Evolutionary conservation across 1,139 yeast genomes (phyloP).

Genomic region (Saccharomyces hybrid): DNA sequence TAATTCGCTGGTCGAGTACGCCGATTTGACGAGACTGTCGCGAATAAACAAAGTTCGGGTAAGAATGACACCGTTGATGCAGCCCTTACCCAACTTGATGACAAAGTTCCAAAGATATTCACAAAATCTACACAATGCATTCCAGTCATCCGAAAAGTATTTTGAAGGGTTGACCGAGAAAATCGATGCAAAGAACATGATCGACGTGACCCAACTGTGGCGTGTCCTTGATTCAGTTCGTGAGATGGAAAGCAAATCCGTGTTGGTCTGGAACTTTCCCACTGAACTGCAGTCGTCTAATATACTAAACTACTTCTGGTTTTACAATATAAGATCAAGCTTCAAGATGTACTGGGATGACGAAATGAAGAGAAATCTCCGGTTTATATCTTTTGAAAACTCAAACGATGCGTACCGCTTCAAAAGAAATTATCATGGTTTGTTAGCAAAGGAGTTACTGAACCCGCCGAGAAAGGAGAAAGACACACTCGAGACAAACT

Average conservation of each 20-base stretch:
- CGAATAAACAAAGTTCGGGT: conserved; percentile 18
- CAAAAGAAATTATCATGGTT: conserved; percentile 27
- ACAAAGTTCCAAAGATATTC: conserved; percentile 11
- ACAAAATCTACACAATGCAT: conserved; percentile 20
- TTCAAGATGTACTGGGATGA: conserved; percentile 22
- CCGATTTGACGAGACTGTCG: conserved; percentile 10
- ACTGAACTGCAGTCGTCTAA: conserved; percentile 11
- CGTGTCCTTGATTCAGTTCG: conserved; percentile 7
- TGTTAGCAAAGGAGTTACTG: conserved; percentile 14
- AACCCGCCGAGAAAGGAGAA: background rate
- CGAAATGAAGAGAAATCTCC: conserved; percentile 15
- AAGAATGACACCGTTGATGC: conserved; percentile 10
- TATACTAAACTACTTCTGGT: conserved; percentile 23
- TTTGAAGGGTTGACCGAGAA: conserved; percentile 7
- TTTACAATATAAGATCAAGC: conserved; percentile 26
- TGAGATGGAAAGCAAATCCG: conserved; percentile 20
- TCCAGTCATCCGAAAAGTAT: conserved; percentile 15
- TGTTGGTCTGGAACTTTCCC: conserved; percentile 29
- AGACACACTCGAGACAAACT: background rate
- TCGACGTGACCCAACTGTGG: background rate
- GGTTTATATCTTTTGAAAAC: conserved; percentile 23
- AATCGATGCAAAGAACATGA: background rate
- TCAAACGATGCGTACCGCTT: conserved; percentile 21
- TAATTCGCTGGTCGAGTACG: conserved; percentile 13
- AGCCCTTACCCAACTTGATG: background rate